Conservation (phyloP, 2,329 filamentous ascomycete species). For the Aspergillus hortae region DNA sequence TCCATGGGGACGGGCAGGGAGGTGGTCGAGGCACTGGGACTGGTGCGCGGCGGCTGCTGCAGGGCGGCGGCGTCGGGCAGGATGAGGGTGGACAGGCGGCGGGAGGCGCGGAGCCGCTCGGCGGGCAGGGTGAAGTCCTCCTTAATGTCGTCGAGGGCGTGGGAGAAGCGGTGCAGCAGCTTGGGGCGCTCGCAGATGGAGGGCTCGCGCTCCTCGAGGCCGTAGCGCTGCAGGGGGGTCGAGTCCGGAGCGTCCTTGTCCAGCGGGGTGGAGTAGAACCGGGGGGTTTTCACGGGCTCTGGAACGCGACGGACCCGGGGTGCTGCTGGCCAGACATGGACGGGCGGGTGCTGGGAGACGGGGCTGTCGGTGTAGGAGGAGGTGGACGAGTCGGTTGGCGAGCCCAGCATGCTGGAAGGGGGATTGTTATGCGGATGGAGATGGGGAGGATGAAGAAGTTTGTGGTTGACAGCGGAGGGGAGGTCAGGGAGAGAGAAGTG, state of each 20-base stretch:
- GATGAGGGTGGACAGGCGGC: constrained; percentile 25
- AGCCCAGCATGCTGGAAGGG: constrained; percentile 20
- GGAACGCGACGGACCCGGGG: constrained; percentile 18
- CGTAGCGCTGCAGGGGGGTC: constrained; percentile 31
- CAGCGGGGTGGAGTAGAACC: constrained; percentile 34
- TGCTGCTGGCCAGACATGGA: constrained; percentile 20
- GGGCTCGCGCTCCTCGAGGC: constrained; percentile 31
- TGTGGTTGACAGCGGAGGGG: background rate
- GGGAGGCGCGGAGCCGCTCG: constrained; percentile 22
- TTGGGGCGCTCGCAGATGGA: constrained; percentile 28
- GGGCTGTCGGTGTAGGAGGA: constrained; percentile 25
- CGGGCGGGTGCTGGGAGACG: constrained; percentile 24
- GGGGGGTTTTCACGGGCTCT: constrained; percentile 22
- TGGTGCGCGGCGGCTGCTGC: constrained; percentile 1
- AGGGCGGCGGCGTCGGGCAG: background rate
- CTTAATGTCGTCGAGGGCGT: constrained; percentile 34
- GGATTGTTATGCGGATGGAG: no score
- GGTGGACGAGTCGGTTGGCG: constrained; percentile 25
- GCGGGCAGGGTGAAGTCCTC: constrained; percentile 28
- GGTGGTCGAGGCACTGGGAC: constrained; percentile 3
- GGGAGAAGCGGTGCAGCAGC: constrained; percentile 30
- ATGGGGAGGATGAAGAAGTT: background rate
- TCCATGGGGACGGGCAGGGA: constrained; percentile 3
- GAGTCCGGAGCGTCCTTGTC: constrained; percentile 24
- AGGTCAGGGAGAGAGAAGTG: background rate